Base-by-base conservation (phyloP, 2,329 filamentous ascomycete species). In the Ophiostoma perfectum region DNA sequence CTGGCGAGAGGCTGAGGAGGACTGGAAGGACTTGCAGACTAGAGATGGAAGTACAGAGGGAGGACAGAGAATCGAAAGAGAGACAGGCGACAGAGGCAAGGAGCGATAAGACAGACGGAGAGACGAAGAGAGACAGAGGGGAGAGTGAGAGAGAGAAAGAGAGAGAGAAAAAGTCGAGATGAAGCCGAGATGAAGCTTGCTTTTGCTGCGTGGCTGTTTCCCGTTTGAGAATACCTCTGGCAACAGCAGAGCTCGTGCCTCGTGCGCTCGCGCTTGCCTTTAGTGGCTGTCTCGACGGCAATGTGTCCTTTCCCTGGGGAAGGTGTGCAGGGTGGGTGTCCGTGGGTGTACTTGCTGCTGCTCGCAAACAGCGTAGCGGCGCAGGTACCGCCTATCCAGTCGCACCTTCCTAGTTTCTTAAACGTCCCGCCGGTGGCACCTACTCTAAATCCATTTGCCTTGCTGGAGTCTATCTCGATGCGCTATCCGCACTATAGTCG, bases 371-470 rank as follows among this genome's bases (percentile, higher is more conserved):
- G 27, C 27, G 55, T 60, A 12, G 12, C 4, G 4, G 55, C 38
- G 8, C 12, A 60, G 8, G 55, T 60, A 60, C 55, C 27, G 2
- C 6, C 36, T 16, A 5, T 60, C 55, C 11, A 12, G 55, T 38
- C 55, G 55, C 55, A 60, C 55, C 55, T 60, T 60, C 55, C 55
- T 60, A 60, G 55, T 8, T 11, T 39, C 55, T 60, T 60, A 38
- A 38, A 60, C 27, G 36, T 60, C 49, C 49, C 49, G 55, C 55
- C 27, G 55, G 27, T 55, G 49, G 49, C 49, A 55, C 49, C 49
- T 55, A 55, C 49, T 60, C 55, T 60, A 27, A 27, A 27, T 27
- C 27, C 27, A 60, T 60, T 60, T 60, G 27, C 9, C 9, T 60
- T 60, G 18, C 9, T 60, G 11, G 27, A 38, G 6, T 60, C 27